Percentiles rank a stretch among this genome's conserved stretches.
These are phyloP conservation scores for Acmispon strigosus DNA, from an alignment of 306 rosid genomes.

Conservation along the genomic window DNA sequence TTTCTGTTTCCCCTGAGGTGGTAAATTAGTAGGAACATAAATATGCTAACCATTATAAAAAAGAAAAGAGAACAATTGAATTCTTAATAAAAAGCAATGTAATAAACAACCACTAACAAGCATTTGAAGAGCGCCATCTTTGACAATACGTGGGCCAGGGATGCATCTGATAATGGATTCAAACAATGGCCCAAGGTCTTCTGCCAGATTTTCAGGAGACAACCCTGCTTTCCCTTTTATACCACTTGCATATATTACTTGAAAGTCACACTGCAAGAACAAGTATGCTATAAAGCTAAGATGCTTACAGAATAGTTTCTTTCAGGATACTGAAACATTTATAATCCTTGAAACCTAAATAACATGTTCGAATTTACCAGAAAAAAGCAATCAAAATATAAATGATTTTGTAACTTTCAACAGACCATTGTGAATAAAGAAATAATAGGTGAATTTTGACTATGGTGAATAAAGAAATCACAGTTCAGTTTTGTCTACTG, in stretches of 20 bases:
- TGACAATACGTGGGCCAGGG: constrained; percentile 91
- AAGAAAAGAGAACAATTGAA: background rate
- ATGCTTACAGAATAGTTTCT: background rate
- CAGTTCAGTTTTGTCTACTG: background rate
- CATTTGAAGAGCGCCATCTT: constrained; percentile 95
- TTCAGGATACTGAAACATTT: constrained; percentile 4
- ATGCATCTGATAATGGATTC: constrained; percentile 95
- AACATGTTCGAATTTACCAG: background rate
- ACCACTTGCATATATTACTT: constrained; percentile 96
- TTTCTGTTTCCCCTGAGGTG: constrained; percentile 9
- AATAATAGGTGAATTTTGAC: background rate
- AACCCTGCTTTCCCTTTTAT: constrained; percentile 93
- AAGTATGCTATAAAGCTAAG: constrained; percentile 2
- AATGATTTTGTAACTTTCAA: background rate
- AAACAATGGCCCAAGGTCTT: constrained; percentile 96
- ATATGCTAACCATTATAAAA: background rate
- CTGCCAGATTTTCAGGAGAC: constrained; percentile 79
- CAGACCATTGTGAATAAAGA: background rate
- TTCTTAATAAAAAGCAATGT: background rate
- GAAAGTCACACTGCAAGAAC: constrained; percentile 84
- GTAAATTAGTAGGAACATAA: background rate
- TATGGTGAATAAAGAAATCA: no score
- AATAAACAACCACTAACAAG: constrained; percentile 59
- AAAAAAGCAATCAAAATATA: background rate
- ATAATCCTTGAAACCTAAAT: constrained; percentile 10